Base-by-base conservation (phyloP, 106 monocot species). In the Phalaenopsis equestris region DNA sequence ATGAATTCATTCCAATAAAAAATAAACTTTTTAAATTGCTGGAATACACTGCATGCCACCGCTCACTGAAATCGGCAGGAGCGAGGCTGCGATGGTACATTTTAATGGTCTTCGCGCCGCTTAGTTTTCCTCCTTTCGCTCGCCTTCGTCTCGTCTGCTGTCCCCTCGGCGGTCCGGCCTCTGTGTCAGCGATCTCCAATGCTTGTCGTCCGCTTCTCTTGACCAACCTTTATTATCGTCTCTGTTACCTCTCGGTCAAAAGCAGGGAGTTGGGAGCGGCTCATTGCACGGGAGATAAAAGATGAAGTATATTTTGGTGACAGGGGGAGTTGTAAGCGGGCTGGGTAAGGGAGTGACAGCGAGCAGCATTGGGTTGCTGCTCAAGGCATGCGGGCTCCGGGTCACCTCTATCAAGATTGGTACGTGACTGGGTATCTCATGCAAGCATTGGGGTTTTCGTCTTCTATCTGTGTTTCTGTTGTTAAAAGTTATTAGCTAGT, bases 361-460 rank as follows among this genome's bases (percentile, higher is more conserved):
- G 12, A 92, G 92, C 83, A 92, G 92, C 85, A 90, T 92, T 75
- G 92, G 92, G 37, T 87, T 92, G 58, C 17, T 92, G 38, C 86
- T 92, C 82, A 86, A 85, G 79, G 87, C 92, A 3, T 90, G 92
- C 79, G 90, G 88, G n/a, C 88, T 92, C 38, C 86, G 92, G 8
- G 90, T 90, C 74, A 92, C 92, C 77, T 92, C 90, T 75, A 92
- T 92, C 83, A 92, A 92, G 86, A 92, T 92, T 79, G 92, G 92
- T 92, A 39, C 12, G 38, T 21, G 58, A 17, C 19, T 21, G 58
- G 58, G 2, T 21, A 61, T 61, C 58, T 61, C 18, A 61, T 12
- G 14, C 16, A 4, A 17, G 8, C 58, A 19, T 61, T 61, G 16
- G 15, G 16, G 58, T 61, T 19, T 12, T 61, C 19, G 58, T 15